phyloP scores from a whole-genome alignment of 768 basidiomycete species.

The Mycena galopus region DNA sequence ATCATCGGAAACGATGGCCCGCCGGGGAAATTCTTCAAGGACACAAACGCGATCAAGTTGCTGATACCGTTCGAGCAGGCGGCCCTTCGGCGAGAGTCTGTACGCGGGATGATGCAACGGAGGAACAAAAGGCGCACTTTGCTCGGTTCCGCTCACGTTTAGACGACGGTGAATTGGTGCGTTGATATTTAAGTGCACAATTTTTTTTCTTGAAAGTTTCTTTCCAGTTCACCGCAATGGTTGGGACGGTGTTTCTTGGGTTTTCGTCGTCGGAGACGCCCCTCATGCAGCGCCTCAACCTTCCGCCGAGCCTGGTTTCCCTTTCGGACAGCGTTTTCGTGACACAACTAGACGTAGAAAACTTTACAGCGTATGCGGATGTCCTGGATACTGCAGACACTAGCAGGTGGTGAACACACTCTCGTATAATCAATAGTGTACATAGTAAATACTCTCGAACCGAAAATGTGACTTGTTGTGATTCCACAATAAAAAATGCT shows the following conservation, averaged over 20 bases:
- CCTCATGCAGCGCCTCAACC: conserved; percentile 62
- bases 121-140: conserved; percentile 61
- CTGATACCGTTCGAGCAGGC: conserved; percentile 62
- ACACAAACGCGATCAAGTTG: conserved; percentile 60
- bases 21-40: conserved; percentile 73
- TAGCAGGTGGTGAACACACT: conserved; percentile 21
- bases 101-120: conserved; percentile 54
- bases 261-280: conserved; percentile 69
- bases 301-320: conserved; percentile 60
- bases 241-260: conserved; percentile 65
- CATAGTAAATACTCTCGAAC: background rate
- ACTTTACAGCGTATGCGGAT: conserved; percentile 71
- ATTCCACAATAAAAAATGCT: background rate
- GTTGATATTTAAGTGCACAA: conserved; percentile 31
- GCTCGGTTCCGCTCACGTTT: conserved; percentile 64
- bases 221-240: conserved; percentile 70
- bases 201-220: background rate
- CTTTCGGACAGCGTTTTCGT: conserved; percentile 62
- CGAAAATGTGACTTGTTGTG: background rate
- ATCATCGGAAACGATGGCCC: conserved; percentile 51
- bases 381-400: conserved; percentile 51
- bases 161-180: conserved; percentile 65
- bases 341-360: conserved; percentile 68
- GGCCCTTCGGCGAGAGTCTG: conserved; percentile 64
- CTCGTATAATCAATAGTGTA: background rate